Evolutionary conservation across 2,329 filamentous ascomycete genomes (phyloP).

Genomic region (Arachnomyces sp.): DNA sequence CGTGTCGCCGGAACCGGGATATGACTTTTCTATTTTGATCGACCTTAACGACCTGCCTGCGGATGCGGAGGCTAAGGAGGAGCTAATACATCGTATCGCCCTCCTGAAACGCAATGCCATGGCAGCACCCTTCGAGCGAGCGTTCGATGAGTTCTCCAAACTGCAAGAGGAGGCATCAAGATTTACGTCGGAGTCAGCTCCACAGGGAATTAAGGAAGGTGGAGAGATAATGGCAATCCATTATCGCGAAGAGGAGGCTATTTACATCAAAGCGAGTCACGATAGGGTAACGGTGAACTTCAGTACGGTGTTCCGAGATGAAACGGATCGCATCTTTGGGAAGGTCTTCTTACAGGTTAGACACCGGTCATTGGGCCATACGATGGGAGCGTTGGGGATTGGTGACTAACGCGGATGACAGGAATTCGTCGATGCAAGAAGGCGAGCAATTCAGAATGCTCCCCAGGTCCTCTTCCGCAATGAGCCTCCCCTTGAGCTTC

Average conservation of each 20-base stretch:
- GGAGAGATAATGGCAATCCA: slow-evolving; percentile 93
- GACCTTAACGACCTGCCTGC: slow-evolving; percentile 81
- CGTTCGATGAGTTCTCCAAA: slow-evolving; percentile 84
- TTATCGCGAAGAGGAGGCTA: slow-evolving; percentile 97
- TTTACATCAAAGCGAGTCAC: slow-evolving; percentile 96
- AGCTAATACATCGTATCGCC: slow-evolving; percentile 76
- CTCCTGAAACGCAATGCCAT: slow-evolving; percentile 96
- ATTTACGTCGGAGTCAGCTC: slow-evolving; percentile 88
- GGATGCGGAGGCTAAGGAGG: slow-evolving; percentile 76
- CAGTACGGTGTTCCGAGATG: slow-evolving; percentile 94
- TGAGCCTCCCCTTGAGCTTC: slow-evolving; percentile 84
- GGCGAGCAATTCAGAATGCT: slow-evolving; percentile 90
- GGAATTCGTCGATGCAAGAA: slow-evolving; percentile 93
- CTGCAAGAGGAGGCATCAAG: slow-evolving; percentile 82
- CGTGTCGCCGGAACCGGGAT: slow-evolving; percentile 76
- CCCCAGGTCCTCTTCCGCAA: slow-evolving; percentile 95
- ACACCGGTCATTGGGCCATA: not conserved
- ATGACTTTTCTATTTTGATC: slow-evolving; percentile 88
- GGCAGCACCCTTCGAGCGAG: slow-evolving; percentile 96
- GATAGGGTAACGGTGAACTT: slow-evolving; percentile 98
- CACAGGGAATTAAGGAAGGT: slow-evolving; percentile 80
- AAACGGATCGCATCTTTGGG: slow-evolving; percentile 93
- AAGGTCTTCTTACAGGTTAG: slow-evolving; percentile 83
- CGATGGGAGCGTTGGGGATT: slow-evolving; percentile 4
- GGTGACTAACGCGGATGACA: slow-evolving; percentile 14